Evolutionary conservation across 768 basidiomycete species (phyloP).

Genomic region (Tricholoma sp.): DNA sequence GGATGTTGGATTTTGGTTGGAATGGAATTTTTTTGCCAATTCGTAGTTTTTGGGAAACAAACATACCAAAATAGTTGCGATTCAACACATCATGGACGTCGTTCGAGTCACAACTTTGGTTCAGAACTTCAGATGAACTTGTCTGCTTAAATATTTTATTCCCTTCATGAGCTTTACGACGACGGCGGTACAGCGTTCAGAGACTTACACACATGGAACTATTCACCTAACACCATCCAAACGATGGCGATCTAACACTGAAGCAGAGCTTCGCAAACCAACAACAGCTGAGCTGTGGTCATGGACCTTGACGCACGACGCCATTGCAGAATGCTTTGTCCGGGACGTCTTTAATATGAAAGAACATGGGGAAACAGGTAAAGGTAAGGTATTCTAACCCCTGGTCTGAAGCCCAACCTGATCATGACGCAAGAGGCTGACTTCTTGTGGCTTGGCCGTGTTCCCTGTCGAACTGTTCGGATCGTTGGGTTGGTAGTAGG

Average conservation of each 20-base stretch:
- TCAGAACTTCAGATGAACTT: too few relatives aligned
- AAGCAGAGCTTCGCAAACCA: slow-evolving; percentile 5
- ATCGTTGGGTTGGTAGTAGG: slow-evolving; percentile 65
- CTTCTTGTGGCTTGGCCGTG: slow-evolving; percentile 66
- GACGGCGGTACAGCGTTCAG: slow-evolving; percentile 4
- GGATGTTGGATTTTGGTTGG: too few relatives aligned
- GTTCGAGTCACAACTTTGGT: too few relatives aligned
- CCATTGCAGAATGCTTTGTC: slow-evolving; percentile 51
- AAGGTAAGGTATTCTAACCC: not conserved
- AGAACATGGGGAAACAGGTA: slow-evolving; percentile 28
- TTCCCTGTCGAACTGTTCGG: slow-evolving; percentile 62
- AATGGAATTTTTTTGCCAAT: too few relatives aligned
- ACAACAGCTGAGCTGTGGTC: slow-evolving; percentile 32
- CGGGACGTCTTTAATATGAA: slow-evolving; percentile 47
- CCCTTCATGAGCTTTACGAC: slow-evolving; percentile 21
- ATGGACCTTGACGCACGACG: slow-evolving; percentile 56
- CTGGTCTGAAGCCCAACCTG: not conserved
- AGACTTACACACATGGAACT: slow-evolving; percentile 5
- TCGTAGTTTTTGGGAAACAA: too few relatives aligned
- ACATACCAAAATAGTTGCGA: too few relatives aligned
- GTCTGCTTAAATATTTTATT: too few relatives aligned
- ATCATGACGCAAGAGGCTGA: slow-evolving; percentile 38
- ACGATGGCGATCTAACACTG: slow-evolving; percentile 6
- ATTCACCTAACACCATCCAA: slow-evolving; percentile 19
- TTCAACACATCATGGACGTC: too few relatives aligned